Conservation (phyloP, 768 basidiomycete genomes). For the Pleurotus platypus region DNA sequence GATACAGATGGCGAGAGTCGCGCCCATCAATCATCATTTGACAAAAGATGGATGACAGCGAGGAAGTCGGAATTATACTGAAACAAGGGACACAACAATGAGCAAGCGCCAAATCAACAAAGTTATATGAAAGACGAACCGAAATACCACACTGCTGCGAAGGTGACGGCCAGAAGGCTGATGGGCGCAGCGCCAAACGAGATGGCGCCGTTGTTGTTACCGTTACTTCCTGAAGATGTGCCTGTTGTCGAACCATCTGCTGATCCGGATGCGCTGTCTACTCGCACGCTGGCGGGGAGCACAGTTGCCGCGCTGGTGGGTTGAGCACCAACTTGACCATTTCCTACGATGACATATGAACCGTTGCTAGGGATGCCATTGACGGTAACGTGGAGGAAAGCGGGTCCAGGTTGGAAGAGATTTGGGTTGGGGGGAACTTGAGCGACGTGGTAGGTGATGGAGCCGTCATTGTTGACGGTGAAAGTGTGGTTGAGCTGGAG, state of each 20-base stretch:
- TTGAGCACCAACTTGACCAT: conserved; percentile 62
- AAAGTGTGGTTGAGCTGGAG: conserved; percentile 72
- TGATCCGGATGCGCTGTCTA: conserved; percentile 37
- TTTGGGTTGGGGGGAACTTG: conserved; percentile 85
- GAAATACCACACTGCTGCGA: background rate
- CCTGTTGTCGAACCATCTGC: conserved; percentile 19
- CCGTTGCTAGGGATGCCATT: conserved; percentile 74
- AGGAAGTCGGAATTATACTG: background rate
- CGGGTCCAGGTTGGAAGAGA: conserved; percentile 82
- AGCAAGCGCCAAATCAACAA: background rate
- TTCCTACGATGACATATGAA: conserved; percentile 63
- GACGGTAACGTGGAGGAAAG: conserved; percentile 65
- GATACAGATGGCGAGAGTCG: background rate
- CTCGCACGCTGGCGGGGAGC: conserved; percentile 50
- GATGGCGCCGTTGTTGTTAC: conserved; percentile 21
- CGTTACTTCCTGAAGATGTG: background rate
- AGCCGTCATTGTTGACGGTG: conserved; percentile 71
- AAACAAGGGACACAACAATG: background rate
- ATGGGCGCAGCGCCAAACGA: background rate
- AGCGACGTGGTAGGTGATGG: conserved; percentile 73
- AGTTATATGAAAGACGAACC: background rate
- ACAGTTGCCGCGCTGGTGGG: conserved; percentile 33
- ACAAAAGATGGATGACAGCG: background rate
- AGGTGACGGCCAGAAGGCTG: background rate
- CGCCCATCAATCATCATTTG: background rate